Percentiles rank a stretch among this genome's conserved stretches.
These are phyloP conservation scores for Rosa persica DNA, from an alignment of 306 rosid genomes.

Conservation along the genomic window DNA sequence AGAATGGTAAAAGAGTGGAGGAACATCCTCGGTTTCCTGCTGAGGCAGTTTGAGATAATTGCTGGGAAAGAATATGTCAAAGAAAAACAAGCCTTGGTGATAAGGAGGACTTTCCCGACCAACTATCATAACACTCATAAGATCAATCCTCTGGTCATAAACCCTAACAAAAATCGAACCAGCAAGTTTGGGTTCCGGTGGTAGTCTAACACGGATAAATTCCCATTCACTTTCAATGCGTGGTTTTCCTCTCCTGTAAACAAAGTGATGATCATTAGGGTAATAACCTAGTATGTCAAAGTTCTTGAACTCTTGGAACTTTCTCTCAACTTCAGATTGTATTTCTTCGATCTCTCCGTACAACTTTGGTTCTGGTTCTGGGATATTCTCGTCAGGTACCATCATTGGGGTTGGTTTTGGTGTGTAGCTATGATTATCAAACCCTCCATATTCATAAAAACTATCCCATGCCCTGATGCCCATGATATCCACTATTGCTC, in stretches of 20 bases:
- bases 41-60: conserved; percentile 23
- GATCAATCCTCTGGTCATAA: conserved; percentile 24
- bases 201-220: background rate
- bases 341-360: conserved; percentile 40
- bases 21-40: background rate
- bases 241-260: background rate
- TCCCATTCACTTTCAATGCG: background rate
- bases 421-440: too few species aligned
- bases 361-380: background rate
- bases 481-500: too few species aligned
- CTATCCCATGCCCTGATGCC: too few species aligned
- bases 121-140: conserved; percentile 33
- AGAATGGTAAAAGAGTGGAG: conserved; percentile 15
- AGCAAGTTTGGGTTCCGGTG: background rate
- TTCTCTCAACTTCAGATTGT: conserved; percentile 16
- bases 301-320: conserved; percentile 7
- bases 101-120: conserved; percentile 22
- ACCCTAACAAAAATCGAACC: conserved; percentile 25
- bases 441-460: too few species aligned
- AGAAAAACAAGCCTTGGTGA: conserved; percentile 33
- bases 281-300: conserved; percentile 12
- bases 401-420: too few species aligned
- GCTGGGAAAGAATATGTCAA: conserved; percentile 34
- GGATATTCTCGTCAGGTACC: background rate
- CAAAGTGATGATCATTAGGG: conserved; percentile 21